Conservation (phyloP, 179 eudicot species). For the Kewa caespitosa region DNA sequence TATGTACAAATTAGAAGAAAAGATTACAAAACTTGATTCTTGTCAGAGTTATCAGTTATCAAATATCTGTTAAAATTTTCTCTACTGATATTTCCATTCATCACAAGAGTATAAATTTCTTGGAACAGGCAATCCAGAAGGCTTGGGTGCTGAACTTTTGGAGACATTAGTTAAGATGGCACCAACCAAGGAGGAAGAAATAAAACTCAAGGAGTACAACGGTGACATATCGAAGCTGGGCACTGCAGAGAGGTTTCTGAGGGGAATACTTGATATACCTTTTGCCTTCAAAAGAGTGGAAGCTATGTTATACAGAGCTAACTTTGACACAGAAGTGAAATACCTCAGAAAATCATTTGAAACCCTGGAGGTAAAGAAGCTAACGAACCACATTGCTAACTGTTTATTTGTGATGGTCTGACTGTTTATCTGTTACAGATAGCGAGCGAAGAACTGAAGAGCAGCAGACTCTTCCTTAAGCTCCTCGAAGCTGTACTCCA, state of each 20-base stretch:
- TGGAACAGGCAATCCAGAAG: constrained; percentile 79
- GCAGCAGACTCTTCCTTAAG: constrained; percentile 82
- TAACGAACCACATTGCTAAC: neutral
- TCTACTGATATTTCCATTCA: constrained; percentile 2
- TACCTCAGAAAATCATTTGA: constrained; percentile 75
- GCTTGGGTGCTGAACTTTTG: constrained; percentile 79
- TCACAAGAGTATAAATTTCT: constrained; percentile 8
- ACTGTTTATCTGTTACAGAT: constrained; percentile 37
- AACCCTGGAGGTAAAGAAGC: constrained; percentile 67
- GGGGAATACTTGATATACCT: constrained; percentile 81
- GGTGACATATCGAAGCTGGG: constrained; percentile 82
- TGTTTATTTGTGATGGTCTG: constrained; percentile 5
- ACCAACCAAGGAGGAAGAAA: constrained; percentile 97
- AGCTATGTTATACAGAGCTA: constrained; percentile 88
- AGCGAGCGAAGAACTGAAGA: constrained; percentile 83
- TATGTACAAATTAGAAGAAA: too few relatives aligned
- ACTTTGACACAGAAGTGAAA: constrained; percentile 78
- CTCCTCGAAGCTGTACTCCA: constrained; percentile 93
- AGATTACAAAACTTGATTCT: too few relatives aligned
- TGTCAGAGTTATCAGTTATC: too few relatives aligned
- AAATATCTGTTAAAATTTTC: too few relatives aligned
- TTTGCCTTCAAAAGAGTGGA: constrained; percentile 94
- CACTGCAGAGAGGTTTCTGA: constrained; percentile 88
- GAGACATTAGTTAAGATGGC: constrained; percentile 98
- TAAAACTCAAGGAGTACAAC: constrained; percentile 67